These are phyloP conservation scores for Pholiota adiposa DNA, from an alignment of 1,284 basidiomycete genomes.

Conservation along the genomic window DNA sequence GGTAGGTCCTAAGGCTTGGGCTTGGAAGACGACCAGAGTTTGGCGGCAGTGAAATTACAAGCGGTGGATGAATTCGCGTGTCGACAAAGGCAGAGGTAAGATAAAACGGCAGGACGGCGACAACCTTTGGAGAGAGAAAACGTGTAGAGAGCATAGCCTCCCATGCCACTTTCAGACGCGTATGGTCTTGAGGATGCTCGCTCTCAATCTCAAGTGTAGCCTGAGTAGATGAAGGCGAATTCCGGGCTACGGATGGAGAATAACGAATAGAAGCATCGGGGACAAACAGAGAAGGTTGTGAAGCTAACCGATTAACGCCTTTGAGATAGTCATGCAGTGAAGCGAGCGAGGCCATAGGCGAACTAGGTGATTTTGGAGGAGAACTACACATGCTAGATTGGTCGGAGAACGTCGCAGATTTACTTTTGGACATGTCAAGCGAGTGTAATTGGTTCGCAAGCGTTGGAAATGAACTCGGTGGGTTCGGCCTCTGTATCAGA, in stretches of 20 bases:
- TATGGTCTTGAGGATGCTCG: constrained; percentile 63
- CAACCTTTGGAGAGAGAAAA: constrained; percentile 58
- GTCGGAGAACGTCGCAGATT: constrained; percentile 17
- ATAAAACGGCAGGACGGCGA: constrained; percentile 71
- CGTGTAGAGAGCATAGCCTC: constrained; percentile 65
- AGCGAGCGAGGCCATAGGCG: constrained; percentile 1
- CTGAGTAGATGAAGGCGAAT: constrained; percentile 6
- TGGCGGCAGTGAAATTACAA: constrained; percentile 61
- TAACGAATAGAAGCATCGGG: constrained; percentile 7
- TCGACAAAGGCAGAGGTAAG: constrained; percentile 60
- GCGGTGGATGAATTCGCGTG: constrained; percentile 52
- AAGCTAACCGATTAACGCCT: background rate
- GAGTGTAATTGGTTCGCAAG: constrained; percentile 7
- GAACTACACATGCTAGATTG: constrained; percentile 5
- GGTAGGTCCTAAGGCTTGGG: constrained; percentile 19
- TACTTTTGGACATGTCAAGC: constrained; percentile 18
- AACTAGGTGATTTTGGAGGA: constrained; percentile 1
- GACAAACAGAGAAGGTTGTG: background rate
- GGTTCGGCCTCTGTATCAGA: constrained; percentile 29
- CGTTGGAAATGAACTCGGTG: constrained; percentile 8
- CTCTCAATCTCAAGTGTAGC: constrained; percentile 7
- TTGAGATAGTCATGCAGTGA: constrained; percentile 3
- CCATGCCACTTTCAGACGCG: constrained; percentile 65
- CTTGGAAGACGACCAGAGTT: constrained; percentile 38
- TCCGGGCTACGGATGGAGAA: background rate